Base-by-base conservation (phyloP, 2,329 filamentous ascomycete genomes). In the Metarhizium album region DNA sequence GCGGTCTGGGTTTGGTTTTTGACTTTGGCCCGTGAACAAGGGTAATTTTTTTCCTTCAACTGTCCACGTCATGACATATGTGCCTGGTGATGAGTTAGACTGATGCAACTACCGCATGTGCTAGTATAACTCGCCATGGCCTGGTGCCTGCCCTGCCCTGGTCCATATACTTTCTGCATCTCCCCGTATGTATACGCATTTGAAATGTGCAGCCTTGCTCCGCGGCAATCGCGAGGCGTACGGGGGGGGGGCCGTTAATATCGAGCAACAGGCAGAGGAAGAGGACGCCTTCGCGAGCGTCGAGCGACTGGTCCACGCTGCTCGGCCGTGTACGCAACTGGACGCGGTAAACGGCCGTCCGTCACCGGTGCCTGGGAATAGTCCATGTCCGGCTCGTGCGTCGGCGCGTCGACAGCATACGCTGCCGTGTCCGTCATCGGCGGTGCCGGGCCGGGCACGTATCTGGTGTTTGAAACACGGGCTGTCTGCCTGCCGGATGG, bases 401-500 rank as follows among this genome's bases (percentile, higher is more conserved):
- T 8, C 7, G 43, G 27, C 18, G 16, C 13, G 16, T 50, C 42
- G n/a, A 50, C 48, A 5, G 46, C 31, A 46, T 40, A 46, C 18
- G 33, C 24, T 18, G 27, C 31, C n/a, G 20, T 23, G 23, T 50
- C 42, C 31, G 33, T 23, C 48, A 38, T 24, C 23, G 27, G 42
- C 9, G 31, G 48, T 24, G 48, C 23, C 27, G 49, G 27, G 9
- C 47, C 43, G 13, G 27, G 31, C 22, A 35, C 31, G 18, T 43
- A 27, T 8, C 45, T 27, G 18, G 29, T 42, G 20, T 46, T 52
- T 8, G 47, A 14, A 16, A 46, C 42, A 20, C 47, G 45, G 37
- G 31, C 22, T 38, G 37, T 42, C 23, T 46, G 49, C 47, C 54
- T 55, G 35, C 60, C 56, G n/a, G 57, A 50, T 14, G 65, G 43